A percentile compares a stretch with the other conserved stretches of the same genome.
Conservation (phyloP, 257 asterid genomes). For the Solanum sejunctum region DNA sequence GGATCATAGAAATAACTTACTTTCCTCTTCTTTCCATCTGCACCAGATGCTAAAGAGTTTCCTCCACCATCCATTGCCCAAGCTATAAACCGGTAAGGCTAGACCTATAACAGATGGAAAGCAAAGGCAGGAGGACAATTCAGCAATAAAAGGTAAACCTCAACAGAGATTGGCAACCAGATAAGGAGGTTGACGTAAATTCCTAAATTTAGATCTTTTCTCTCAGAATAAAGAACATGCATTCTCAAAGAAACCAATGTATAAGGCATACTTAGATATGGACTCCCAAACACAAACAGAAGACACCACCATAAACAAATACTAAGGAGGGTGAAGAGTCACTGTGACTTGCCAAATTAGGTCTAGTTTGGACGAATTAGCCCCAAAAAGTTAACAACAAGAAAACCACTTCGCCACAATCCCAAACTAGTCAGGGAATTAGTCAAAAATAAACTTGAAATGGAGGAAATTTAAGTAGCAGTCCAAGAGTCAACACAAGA, state of each 20-base stretch:
- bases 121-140: background rate
- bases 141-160: background rate
- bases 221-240: background rate
- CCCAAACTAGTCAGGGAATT: background rate
- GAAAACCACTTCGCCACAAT: background rate
- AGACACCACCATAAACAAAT: background rate
- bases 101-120: background rate
- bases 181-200: background rate
- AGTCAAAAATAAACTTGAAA: background rate
- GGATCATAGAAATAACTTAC: slow-evolving; percentile 29
- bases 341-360: background rate
- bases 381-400: background rate
- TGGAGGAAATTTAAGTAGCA: background rate
- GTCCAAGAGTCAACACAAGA: background rate
- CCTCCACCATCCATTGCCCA: slow-evolving; percentile 10
- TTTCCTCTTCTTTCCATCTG: slow-evolving; percentile 20
- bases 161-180: background rate
- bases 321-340: background rate
- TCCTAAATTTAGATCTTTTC: background rate
- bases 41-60: slow-evolving; percentile 16
- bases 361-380: background rate
- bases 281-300: background rate
- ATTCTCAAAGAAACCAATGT: background rate
- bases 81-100: background rate
- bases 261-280: background rate